A percentile compares a stretch with the other conserved stretches of the same genome.
Conservation (phyloP, 2,329 filamentous ascomycete species). For the Rhinocladiella mackenziei region DNA sequence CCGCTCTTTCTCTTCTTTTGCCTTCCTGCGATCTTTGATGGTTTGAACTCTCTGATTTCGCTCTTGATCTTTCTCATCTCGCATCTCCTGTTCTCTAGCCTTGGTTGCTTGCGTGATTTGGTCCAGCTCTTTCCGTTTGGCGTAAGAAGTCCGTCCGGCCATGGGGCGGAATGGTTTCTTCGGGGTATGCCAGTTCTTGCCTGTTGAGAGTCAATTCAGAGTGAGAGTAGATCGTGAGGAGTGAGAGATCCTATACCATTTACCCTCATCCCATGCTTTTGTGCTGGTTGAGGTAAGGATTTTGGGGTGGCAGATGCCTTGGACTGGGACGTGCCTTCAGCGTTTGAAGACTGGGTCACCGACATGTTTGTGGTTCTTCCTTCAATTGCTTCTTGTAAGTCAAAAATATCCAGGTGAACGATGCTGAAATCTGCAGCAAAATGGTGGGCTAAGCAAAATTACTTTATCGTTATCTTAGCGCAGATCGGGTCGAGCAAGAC, state of each 20-base stretch:
- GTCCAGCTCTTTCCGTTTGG: slow-evolving; percentile 68
- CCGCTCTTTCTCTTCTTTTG: slow-evolving; percentile 87
- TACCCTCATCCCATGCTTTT: slow-evolving; percentile 20
- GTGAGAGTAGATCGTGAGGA: slow-evolving; percentile 15
- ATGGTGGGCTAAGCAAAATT: too few species aligned
- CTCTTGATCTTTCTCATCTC: slow-evolving; percentile 89
- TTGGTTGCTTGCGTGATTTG: slow-evolving; percentile 72
- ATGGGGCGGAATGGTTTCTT: slow-evolving; percentile 83
- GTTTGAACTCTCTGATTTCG: slow-evolving; percentile 71
- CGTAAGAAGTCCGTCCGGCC: slow-evolving; percentile 72
- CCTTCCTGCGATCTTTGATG: slow-evolving; percentile 78
- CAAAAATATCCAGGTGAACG: not conserved
- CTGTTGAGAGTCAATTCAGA: slow-evolving; percentile 49
- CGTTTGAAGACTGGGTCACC: not conserved
- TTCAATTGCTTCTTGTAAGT: not conserved
- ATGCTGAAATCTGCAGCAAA: not conserved
- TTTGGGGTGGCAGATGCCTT: not conserved
- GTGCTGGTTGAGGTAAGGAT: slow-evolving; percentile 1
- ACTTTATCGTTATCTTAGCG: slow-evolving; percentile 5
- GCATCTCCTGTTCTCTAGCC: slow-evolving; percentile 91
- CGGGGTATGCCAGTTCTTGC: slow-evolving; percentile 87
- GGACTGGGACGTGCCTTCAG: not conserved
- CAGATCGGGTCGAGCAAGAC: too few species aligned
- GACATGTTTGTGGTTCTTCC: slow-evolving; percentile 4
- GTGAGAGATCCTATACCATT: slow-evolving; percentile 14